These are phyloP conservation scores for Tulasnella calospora DNA, from an alignment of 768 basidiomycete genomes.

Conservation along the genomic window DNA sequence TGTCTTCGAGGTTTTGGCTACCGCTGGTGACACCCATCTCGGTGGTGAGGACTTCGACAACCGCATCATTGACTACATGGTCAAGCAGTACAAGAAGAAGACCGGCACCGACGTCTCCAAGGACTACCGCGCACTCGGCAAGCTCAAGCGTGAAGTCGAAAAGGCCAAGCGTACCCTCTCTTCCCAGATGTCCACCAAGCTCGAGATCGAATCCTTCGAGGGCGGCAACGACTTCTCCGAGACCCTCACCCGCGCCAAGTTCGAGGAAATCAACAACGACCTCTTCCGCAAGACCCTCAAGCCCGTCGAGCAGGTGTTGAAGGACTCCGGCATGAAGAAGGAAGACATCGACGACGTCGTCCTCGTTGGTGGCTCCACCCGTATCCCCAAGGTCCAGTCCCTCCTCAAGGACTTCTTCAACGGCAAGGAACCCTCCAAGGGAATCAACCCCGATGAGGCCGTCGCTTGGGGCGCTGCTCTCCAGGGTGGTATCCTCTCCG, in stretches of 20 bases:
- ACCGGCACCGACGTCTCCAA: constrained; percentile 75
- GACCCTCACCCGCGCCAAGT: constrained; percentile 95
- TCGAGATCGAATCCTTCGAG: constrained; percentile 96
- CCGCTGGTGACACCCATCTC: constrained; percentile 90
- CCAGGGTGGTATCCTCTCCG: constrained; percentile 96
- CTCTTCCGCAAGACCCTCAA: constrained; percentile 99
- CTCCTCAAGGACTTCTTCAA: constrained; percentile 97
- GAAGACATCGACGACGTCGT: constrained; percentile 92
- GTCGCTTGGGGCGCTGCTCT: constrained; percentile 99
- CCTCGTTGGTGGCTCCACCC: constrained; percentile 94
- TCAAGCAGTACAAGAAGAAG: constrained; percentile 90
- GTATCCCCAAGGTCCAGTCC: constrained; percentile 99
- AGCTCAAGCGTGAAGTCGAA: constrained; percentile 90
- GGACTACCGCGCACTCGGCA: constrained; percentile 81
- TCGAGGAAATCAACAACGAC: constrained; percentile 98
- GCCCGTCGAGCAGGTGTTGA: constrained; percentile 97
- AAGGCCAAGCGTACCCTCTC: constrained; percentile 90
- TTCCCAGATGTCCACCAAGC: constrained; percentile 79
- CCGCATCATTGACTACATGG: constrained; percentile 83
- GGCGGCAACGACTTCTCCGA: constrained; percentile 96
- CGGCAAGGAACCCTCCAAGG: constrained; percentile 95
- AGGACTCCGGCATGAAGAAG: constrained; percentile 98
- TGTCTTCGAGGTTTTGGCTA: constrained; percentile 85
- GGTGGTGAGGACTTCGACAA: constrained; percentile 97
- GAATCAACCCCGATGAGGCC: constrained; percentile 99